Conservation (phyloP, 139 green algal species). For the Picochlorum sp. region DNA sequence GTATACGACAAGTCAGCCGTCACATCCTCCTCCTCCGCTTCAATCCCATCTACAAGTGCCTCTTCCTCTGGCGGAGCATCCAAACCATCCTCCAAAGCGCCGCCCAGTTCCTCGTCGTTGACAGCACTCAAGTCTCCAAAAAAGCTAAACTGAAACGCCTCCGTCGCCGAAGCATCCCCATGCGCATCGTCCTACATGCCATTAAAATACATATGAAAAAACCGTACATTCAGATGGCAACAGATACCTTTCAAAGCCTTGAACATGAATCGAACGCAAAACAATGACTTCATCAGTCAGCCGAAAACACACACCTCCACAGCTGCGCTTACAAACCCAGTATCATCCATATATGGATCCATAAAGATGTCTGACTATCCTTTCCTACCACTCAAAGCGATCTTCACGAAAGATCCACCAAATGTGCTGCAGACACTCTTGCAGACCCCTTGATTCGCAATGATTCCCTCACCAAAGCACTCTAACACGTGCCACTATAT, state of each 20-base stretch:
- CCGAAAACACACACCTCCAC: not conserved
- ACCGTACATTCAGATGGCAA: too few species aligned
- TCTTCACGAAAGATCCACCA: too few species aligned
- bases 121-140: slow-evolving; percentile 46
- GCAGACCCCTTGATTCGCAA: too few species aligned
- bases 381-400: too few species aligned
- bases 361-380: too few species aligned
- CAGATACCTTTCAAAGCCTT: too few species aligned
- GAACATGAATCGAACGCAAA: not conserved
- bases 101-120: slow-evolving; percentile 31
- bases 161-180: too few species aligned
- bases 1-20: slow-evolving; percentile 37
- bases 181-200: too few species aligned
- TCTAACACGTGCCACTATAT: not conserved
- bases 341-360: slow-evolving; percentile 9
- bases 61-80: slow-evolving; percentile 56
- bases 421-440: too few species aligned
- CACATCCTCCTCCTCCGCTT: not conserved
- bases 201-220: too few species aligned
- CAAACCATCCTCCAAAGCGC: slow-evolving; percentile 58
- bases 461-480: too few species aligned
- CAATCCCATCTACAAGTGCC: not conserved
- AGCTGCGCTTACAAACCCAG: slow-evolving; percentile 16
- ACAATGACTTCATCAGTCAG: not conserved
- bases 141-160: slow-evolving; percentile 43